A percentile compares a stretch with the other conserved stretches of the same genome.
These are phyloP conservation scores for Zangia roseola DNA, from an alignment of 768 basidiomycete genomes.

Conservation along the genomic window DNA sequence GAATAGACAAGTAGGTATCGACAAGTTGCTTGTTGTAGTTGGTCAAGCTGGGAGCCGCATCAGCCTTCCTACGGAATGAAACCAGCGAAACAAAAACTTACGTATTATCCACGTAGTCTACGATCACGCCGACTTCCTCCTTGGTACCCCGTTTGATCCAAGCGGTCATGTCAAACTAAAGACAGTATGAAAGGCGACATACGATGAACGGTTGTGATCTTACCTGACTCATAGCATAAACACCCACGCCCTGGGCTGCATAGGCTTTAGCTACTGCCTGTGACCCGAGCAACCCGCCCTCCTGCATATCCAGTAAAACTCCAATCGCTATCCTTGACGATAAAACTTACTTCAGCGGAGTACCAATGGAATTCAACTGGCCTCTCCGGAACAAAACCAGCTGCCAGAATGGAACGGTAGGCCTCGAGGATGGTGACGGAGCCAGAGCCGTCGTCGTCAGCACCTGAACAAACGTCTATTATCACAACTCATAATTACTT, in stretches of 20 bases:
- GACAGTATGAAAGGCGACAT: constrained; percentile 25
- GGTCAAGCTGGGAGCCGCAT: constrained; percentile 56
- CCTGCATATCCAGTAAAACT: constrained; percentile 35
- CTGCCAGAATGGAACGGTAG: constrained; percentile 40
- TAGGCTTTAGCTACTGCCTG: constrained; percentile 86
- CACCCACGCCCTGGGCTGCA: constrained; percentile 30
- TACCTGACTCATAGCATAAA: constrained; percentile 37
- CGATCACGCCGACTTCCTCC: constrained; percentile 83
- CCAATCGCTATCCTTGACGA: neutral
- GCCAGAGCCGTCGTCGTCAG: constrained; percentile 47
- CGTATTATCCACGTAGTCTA: constrained; percentile 73
- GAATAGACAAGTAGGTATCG: constrained; percentile 77
- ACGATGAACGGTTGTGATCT: neutral
- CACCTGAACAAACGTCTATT: constrained; percentile 25
- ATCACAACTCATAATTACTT: neutral
- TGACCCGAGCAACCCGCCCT: constrained; percentile 83
- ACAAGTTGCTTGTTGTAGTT: constrained; percentile 75
- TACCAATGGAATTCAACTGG: constrained; percentile 53
- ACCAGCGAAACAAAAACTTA: constrained; percentile 36
- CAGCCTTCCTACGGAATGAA: constrained; percentile 2
- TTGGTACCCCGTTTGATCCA: constrained; percentile 84
- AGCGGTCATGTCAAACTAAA: constrained; percentile 88
- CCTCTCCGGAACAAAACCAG: constrained; percentile 40
- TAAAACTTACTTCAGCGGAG: constrained; percentile 37
- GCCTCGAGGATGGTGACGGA: constrained; percentile 46